Base-by-base conservation (phyloP, 768 basidiomycete species). In the Tulasnella sp. region DNA sequence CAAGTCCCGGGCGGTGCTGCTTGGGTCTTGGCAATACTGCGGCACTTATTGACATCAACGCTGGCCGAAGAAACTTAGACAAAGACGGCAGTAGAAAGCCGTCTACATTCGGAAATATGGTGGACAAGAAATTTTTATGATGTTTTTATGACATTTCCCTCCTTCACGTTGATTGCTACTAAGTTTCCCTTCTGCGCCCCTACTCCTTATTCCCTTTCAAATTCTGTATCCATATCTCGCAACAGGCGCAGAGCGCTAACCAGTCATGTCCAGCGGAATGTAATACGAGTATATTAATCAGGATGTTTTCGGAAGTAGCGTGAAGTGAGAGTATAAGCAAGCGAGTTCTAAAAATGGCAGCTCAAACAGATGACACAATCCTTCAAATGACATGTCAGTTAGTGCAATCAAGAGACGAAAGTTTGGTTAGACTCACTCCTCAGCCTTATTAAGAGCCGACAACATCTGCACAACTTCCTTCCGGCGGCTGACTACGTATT, bases 401-500 rank as follows among this genome's bases (percentile, higher is more conserved):
- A n/a, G 52, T 59, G 6, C n/a, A 40, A 19, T 16, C 17, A 9
- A 19, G 26, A 12, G 67, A 12, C 22, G 37, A 65, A 32, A 73
- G 36, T 74, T 68, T n/a, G 73, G 68, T 4, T 66, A 22, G 22
- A 89, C 90, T 75, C 80, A 94, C 91, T 94, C 92, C 81, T 98
- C 96, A 14, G 95, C 95, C 84, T 97, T 95, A 81, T 95, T 95
- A 73, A 99, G 86, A 32, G 96, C 97, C 52, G 87, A 84, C 69
- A 98, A 89, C 94, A 98, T 97, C 77, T 88, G 85, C 76, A 92
- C 86, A 74, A 95, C 92, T 82, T 99, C 97, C 83, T 95, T 95
- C 82, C 96, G 87, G 78, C 95, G 87, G 80, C 83, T 88, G 63
- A 95, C 90, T 74, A 96, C 91, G 75, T 84, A 89, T 78, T 97